Evolutionary conservation across 148 eudicot species (phyloP).

Genomic region (Euryodendron excelsum): DNA sequence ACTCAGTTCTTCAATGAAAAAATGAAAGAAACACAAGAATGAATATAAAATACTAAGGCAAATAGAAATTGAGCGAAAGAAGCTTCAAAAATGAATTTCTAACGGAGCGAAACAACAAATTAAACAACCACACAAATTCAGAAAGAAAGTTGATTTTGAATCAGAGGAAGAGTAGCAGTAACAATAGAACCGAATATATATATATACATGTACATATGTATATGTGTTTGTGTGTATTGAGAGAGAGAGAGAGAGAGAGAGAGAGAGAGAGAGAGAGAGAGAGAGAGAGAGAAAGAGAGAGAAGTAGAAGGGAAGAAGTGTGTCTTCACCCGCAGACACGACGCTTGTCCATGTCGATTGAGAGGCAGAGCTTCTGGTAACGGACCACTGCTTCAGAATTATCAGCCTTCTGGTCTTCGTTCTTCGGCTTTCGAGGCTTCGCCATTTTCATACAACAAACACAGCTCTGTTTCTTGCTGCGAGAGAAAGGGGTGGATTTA

Average conservation of each 20-base stretch:
- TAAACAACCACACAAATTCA: neutral
- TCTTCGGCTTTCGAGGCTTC: constrained; percentile 69
- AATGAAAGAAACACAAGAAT: neutral
- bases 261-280: neutral
- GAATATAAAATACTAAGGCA: neutral
- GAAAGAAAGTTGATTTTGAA: neutral
- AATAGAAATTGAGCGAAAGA: constrained; percentile 2
- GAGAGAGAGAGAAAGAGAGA: neutral
- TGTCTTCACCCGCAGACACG: constrained; percentile 70
- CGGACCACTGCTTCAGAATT: constrained; percentile 67
- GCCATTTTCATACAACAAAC: constrained; percentile 42
- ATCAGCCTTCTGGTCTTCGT: constrained; percentile 60
- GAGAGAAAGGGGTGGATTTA: neutral
- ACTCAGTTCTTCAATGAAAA: neutral
- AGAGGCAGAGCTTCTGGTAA: constrained; percentile 92
- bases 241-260: neutral
- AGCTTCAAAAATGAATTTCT: neutral
- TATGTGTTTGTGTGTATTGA: neutral
- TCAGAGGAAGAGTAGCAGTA: neutral
- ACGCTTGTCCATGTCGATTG: constrained; percentile 70
- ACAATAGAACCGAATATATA: neutral
- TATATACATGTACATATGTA: neutral
- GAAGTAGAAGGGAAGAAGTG: neutral
- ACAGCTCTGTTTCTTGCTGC: constrained; percentile 13
- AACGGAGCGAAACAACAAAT: neutral